These are phyloP conservation scores for Cladophialophora immunda DNA, from an alignment of 2,329 filamentous ascomycete genomes.

Conservation along the genomic window DNA sequence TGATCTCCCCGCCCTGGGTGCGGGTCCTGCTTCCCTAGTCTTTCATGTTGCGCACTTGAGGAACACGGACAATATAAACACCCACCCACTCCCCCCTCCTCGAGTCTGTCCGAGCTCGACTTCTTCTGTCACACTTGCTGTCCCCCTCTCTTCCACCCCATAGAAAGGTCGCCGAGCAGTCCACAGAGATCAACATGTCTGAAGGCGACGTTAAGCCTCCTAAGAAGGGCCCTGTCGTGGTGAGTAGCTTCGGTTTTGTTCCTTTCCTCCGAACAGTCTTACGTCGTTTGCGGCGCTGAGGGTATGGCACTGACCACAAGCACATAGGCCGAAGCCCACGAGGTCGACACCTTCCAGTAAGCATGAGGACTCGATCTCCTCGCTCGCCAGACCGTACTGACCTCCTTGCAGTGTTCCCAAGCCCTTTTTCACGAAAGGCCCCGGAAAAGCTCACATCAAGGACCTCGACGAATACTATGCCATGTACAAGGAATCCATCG, in stretches of 20 bases:
- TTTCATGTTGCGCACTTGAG: constrained; percentile 14
- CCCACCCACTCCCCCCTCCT: constrained; percentile 13
- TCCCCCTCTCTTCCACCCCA: neutral
- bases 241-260: constrained; percentile 42
- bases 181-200: constrained; percentile 45
- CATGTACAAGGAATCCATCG: constrained; percentile 84
- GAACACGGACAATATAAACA: constrained; percentile 25
- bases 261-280: constrained; percentile 9
- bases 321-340: constrained; percentile 53
- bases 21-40: constrained; percentile 15
- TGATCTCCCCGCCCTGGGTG: constrained; percentile 26
- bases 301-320: constrained; percentile 22
- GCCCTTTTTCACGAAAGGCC: constrained; percentile 67
- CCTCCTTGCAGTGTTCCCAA: constrained; percentile 58
- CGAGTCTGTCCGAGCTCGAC: constrained; percentile 8
- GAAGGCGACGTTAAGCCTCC: constrained; percentile 47
- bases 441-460: constrained; percentile 66
- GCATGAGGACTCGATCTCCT: neutral
- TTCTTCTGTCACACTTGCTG: constrained; percentile 10
- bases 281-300: too few relatives aligned
- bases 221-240: constrained; percentile 47
- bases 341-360: constrained; percentile 59
- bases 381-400: constrained; percentile 19
- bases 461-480: constrained; percentile 69
- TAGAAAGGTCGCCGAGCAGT: constrained; percentile 1